Conservation (phyloP, 2,329 filamentous ascomycete species). For the Xylariales sp. region DNA sequence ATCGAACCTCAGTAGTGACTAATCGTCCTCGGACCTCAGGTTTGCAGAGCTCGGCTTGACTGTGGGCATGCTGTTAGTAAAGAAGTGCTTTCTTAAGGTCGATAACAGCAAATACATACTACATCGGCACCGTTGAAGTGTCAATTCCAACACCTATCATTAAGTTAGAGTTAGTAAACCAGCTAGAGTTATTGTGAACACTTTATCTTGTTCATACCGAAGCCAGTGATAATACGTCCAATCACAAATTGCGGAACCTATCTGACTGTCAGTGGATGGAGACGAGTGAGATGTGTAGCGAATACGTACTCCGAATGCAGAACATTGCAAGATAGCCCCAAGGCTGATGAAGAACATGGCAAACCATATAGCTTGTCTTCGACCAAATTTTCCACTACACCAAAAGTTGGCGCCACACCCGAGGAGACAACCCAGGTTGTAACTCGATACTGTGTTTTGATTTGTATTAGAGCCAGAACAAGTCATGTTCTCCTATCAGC, state of each 20-base stretch:
- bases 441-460: constrained; percentile 9
- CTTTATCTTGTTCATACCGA: constrained; percentile 1
- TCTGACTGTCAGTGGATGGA: too few relatives aligned
- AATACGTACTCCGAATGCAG: constrained; percentile 5
- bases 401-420: constrained; percentile 7
- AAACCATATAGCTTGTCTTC: constrained; percentile 7
- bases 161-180: neutral
- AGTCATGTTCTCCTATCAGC: constrained; percentile 7
- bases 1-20: constrained; percentile 36
- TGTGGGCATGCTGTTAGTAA: too few relatives aligned
- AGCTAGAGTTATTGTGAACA: neutral
- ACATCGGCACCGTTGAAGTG: constrained; percentile 31
- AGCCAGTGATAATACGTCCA: constrained; percentile 7
- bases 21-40: constrained; percentile 35
- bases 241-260: constrained; percentile 9
- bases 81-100: too few relatives aligned
- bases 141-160: constrained; percentile 9
- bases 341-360: constrained; percentile 10
- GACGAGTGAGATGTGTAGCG: too few relatives aligned
- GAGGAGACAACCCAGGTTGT: constrained; percentile 9
- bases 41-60: constrained; percentile 39
- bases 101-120: too few relatives aligned
- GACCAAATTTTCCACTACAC: constrained; percentile 7
- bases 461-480: constrained; percentile 3
- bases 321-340: constrained; percentile 7